Base-by-base conservation (phyloP, 192 early-diverging fungal species). In the Coemansia javaensis region DNA sequence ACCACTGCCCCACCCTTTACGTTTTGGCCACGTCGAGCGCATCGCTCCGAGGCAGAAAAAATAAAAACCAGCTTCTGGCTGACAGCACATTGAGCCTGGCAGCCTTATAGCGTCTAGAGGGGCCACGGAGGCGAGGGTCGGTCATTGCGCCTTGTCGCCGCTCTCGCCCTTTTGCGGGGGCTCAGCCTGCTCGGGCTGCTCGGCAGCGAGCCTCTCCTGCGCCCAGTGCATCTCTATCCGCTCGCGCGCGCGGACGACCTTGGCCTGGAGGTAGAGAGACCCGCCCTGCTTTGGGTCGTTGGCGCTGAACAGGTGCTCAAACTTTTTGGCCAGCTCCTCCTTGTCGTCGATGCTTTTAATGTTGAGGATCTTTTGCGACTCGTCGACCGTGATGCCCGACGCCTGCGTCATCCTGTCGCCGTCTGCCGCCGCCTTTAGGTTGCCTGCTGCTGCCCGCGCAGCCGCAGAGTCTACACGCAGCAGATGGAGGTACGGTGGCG, bases 231-330 rank as follows among this genome's bases (percentile, higher is more conserved):
- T 74, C 40, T 97, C 93, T 50, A 97, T 71, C 57, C 96, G 86
- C 67, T 98, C 96, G 46, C 90, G 90, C 18, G 96, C 96, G 40
- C 91, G 68, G 10, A 90, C 81, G 7, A 98, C 81, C 63, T 98
- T 98, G 28, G 90, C 90, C 47, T 96, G 93, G 22, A 98, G 48
- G 59, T 98, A 98, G 35, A 94, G 87, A 5, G 92, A 91, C 7
- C 95, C 95, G 32, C 92, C 93, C 27, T 78, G 74, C 23, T 82
- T 71, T 24, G 85, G 80, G 55, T 94, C 91, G 61, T 98, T 98
- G 18, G 72, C 82, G 20, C 84, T 83, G 70, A 90, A 95, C 55
- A 95, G 59, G 59, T 88, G 83, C 17, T 90, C 87, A 59, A 89
- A 98, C 55, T 85, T 85, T 83, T 83, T 79, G 21, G 68, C 3